Evolutionary conservation across 2,329 filamentous ascomycete genomes (phyloP).

Genomic region (Pseudogymnoascus sp.): DNA sequence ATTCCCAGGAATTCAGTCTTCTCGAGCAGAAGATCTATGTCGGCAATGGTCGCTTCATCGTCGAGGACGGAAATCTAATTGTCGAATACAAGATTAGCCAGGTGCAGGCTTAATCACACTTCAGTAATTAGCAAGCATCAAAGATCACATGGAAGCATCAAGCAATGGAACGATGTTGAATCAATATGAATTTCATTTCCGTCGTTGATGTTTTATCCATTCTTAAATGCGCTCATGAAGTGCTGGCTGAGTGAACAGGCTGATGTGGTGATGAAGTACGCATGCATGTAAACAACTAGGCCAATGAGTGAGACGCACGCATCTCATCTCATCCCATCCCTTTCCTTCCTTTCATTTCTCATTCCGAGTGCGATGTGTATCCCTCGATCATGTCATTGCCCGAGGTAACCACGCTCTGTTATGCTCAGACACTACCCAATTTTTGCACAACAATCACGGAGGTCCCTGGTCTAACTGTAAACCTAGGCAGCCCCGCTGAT

Average conservation of each 20-base stretch:
- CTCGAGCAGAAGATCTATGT: constrained; percentile 36
- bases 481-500: constrained; percentile 9
- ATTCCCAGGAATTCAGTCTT: constrained; percentile 28
- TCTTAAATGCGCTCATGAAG: constrained; percentile 8
- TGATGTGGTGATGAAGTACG: constrained; percentile 9
- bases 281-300: constrained; percentile 5
- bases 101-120: background rate
- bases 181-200: constrained; percentile 9
- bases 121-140: background rate
- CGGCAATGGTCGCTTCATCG: constrained; percentile 35
- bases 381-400: constrained; percentile 5
- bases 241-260: constrained; percentile 1
- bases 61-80: constrained; percentile 29
- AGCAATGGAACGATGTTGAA: background rate
- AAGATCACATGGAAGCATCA: background rate
- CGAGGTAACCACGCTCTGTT: background rate
- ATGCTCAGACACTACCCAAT: constrained; percentile 5
- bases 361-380: constrained; percentile 4
- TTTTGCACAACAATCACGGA: background rate
- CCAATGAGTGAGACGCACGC: constrained; percentile 1
- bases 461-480: background rate
- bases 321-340: background rate
- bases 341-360: background rate
- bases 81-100: constrained; percentile 40
- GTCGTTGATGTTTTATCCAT: constrained; percentile 7